phyloP scores from a whole-genome alignment of 1,284 basidiomycete species.

The Coniferiporia sulphurascens region DNA sequence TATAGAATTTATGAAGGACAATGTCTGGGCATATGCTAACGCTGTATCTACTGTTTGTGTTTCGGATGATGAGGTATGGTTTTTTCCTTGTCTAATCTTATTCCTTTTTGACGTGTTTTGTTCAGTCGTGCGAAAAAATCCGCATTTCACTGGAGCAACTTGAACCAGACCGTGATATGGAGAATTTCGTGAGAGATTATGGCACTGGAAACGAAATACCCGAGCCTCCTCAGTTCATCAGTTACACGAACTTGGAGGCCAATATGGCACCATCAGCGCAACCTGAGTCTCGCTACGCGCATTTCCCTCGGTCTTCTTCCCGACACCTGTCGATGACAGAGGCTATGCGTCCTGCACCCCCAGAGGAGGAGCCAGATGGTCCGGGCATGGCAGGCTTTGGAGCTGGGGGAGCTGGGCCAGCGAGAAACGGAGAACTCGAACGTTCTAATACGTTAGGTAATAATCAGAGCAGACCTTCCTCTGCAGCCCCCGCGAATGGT shows the following conservation, averaged over 20 bases:
- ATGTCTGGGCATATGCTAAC: slow-evolving; percentile 96
- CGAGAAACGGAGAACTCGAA: slow-evolving; percentile 20
- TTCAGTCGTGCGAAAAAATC: slow-evolving; percentile 84
- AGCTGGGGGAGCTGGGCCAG: slow-evolving; percentile 42
- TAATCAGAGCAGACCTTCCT: slow-evolving; percentile 27
- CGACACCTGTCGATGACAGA: slow-evolving; percentile 35
- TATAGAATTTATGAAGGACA: slow-evolving; percentile 90
- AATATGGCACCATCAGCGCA: slow-evolving; percentile 53
- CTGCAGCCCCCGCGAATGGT: slow-evolving; percentile 29
- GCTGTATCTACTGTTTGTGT: slow-evolving; percentile 95
- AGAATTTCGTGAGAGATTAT: slow-evolving; percentile 79
- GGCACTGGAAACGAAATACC: slow-evolving; percentile 83
- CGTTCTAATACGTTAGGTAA: slow-evolving; percentile 27
- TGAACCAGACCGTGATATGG: slow-evolving; percentile 79
- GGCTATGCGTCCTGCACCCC: slow-evolving; percentile 30
- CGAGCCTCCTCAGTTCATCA: slow-evolving; percentile 78
- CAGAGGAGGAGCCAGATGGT: slow-evolving; percentile 37
- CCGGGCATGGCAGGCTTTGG: slow-evolving; percentile 66
- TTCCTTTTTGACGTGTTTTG: slow-evolving; percentile 4
- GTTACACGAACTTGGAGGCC: slow-evolving; percentile 64
- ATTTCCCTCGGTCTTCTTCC: slow-evolving; percentile 54
- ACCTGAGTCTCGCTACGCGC: slow-evolving; percentile 49
- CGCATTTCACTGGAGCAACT: slow-evolving; percentile 79
- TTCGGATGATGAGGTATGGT: slow-evolving; percentile 85
- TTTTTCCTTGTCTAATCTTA: background rate